phyloP scores from a whole-genome alignment of 2,329 filamentous ascomycete genomes.

The Elsinoe necatrix region DNA sequence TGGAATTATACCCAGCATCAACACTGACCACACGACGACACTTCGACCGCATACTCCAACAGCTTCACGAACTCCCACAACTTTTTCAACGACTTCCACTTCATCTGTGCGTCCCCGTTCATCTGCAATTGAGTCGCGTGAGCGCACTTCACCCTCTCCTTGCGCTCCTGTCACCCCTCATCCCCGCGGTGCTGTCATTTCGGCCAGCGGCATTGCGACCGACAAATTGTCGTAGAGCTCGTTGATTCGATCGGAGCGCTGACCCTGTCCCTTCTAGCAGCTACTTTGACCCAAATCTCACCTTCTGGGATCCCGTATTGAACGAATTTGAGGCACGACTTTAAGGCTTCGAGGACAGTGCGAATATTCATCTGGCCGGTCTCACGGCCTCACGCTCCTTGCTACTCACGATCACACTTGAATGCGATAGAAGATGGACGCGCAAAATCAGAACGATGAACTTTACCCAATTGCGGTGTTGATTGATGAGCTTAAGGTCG shows the following conservation, averaged over 20 bases:
- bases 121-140: conserved; percentile 1
- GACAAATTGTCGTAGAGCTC: background rate
- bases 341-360: background rate
- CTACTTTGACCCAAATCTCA: background rate
- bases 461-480: conserved; percentile 99
- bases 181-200: conserved; percentile 7
- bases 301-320: background rate
- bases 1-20: conserved; percentile 1
- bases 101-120: background rate
- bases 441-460: conserved; percentile 87
- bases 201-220: background rate
- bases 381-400: conserved; percentile 21
- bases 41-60: background rate
- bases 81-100: background rate
- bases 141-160: background rate
- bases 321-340: background rate
- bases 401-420: conserved; percentile 5
- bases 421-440: conserved; percentile 61
- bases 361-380: conserved; percentile 10
- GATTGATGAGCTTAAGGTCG: conserved; percentile 98
- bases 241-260: background rate
- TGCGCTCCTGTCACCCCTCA: conserved; percentile 1
- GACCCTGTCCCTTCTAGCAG: background rate
- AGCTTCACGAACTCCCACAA: background rate
- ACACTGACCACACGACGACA: conserved; percentile 10